Base-by-base conservation (phyloP, 2,329 filamentous ascomycete genomes). In the Grosmannia huntii region DNA sequence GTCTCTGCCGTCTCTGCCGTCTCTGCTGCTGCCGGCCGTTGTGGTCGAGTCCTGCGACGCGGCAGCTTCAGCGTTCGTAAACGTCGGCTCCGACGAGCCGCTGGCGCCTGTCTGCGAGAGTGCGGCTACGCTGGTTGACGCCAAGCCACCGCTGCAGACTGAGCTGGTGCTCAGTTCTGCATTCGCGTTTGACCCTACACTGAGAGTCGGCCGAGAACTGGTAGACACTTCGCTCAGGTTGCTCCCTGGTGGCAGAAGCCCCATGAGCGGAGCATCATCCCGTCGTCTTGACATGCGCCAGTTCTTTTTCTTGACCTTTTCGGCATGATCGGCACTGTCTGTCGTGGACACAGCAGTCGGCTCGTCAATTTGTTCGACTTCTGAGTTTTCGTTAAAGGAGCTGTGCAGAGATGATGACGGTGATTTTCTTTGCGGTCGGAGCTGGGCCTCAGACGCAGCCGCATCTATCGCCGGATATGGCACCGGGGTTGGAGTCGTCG, bases 371-470 rank as follows among this genome's bases (percentile, higher is more conserved):
- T 87, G 84, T 62, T 95, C 90, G 33, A 84, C 68, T 67, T 96
- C 90, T 0, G 90, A 95, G 25, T 85, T 83, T 63, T 95, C 90
- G 27, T 92, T 94, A 62, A 84, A 82, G 0, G 80, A 83, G 31
- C 89, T 92, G 64, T 88, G 83, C 60, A 90, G 76, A 0, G 90
- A 95, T 3, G 85, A 82, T 0, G 87, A 82, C 0, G 89, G 89
- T 0, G 90, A 95, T 60, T 80, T 79, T 31, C 54, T 56, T 62
- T 83, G 83, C 0, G 85, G 83, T 63, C 82, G 84, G 36, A 91
- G 68, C 0, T 79, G 68, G 56, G 71, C 68, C 4, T 70, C 79
- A 57, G 74, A 71, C 61, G 76, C 71, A 57, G 72, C 68, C 4
- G 41, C 58, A 75, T 71, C 56, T 76, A 75, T 58, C 74, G 68